phyloP scores from a whole-genome alignment of 2,329 filamentous ascomycete species.

The Aspergillus neoniger region DNA sequence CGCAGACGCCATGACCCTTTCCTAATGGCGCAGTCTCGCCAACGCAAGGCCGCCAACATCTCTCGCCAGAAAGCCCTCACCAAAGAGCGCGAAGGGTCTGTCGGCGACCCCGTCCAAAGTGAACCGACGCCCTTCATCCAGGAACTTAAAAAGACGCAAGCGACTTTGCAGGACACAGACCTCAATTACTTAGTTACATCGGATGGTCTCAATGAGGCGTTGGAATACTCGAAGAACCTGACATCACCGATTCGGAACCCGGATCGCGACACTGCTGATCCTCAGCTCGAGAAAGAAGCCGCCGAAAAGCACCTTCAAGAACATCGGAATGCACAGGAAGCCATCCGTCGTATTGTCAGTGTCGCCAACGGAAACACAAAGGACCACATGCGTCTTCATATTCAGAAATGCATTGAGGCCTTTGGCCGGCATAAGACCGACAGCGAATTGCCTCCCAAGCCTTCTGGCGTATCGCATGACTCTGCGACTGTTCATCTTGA shows the following conservation, averaged over 20 bases:
- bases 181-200: slow-evolving; percentile 77
- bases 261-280: slow-evolving; percentile 37
- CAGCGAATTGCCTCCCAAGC: slow-evolving; percentile 63
- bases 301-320: slow-evolving; percentile 52
- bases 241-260: slow-evolving; percentile 43
- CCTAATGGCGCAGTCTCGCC: slow-evolving; percentile 74
- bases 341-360: slow-evolving; percentile 75
- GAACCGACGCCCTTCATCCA: slow-evolving; percentile 75
- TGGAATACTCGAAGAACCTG: slow-evolving; percentile 68
- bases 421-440: slow-evolving; percentile 95
- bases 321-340: slow-evolving; percentile 71
- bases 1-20: slow-evolving; percentile 77
- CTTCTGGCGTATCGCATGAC: slow-evolving; percentile 44
- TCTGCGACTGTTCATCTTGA: slow-evolving; percentile 39
- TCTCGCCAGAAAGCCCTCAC: slow-evolving; percentile 71
- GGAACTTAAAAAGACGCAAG: slow-evolving; percentile 33
- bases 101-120: slow-evolving; percentile 80
- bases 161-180: slow-evolving; percentile 35
- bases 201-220: slow-evolving; percentile 65
- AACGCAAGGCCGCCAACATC: slow-evolving; percentile 80
- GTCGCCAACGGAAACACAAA: slow-evolving; percentile 75
- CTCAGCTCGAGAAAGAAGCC: slow-evolving; percentile 42
- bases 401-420: slow-evolving; percentile 77
- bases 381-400: slow-evolving; percentile 79
- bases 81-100: slow-evolving; percentile 62